Base-by-base conservation (phyloP, 2,329 filamentous ascomycete species). In the Delphinella strobiligena region DNA sequence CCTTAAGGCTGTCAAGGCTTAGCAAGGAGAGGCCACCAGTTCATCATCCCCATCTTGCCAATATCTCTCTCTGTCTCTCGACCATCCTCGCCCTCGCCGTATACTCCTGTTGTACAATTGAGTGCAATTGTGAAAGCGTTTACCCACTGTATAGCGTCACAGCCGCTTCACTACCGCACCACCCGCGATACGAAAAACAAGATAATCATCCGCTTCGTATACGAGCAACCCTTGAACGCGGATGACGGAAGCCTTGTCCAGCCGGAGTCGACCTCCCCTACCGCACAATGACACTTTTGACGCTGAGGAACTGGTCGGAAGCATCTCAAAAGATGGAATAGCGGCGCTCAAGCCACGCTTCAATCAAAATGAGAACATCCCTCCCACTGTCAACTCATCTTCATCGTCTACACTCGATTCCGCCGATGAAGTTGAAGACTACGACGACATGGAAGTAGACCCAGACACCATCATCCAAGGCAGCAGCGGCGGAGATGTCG, bases 371-470 rank as follows among this genome's bases (percentile, higher is more conserved):
- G 32, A 27, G 7, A 12, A 12, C 8, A 15, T 31, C 7, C 11
- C 11, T 18, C 14, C n/a, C 15, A 19, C 32, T 12, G 17, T 19
- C 2, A 16, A 34, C 36, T 31, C 29, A 10, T 33, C 41, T 14
- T 29, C 29, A 29, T 34, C 41, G 2, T 11, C 41, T 12, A 38
- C 36, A 5, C 19, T 43, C 18, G 42, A 41, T 14, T 44, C 42
- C 11, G 54, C 55, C 31, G 54, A 58, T 31, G 57, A 62, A 17
- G 51, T 61, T n/a, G 63, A 68, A 41, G 56, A 62, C 45, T 61
- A 63, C 41, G 61, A 61, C 40, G 51, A 58, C 17, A 42, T 64
- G 34, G 50, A 59, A 27, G 42, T 59, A 7, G 54, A 61, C 37
- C 51, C 60, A 2, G 56, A 58, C 38, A 58, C 54, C 5, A 49